Base-by-base conservation (phyloP, 352 stramenopile genomes). In the Pythium folliculosum region DNA sequence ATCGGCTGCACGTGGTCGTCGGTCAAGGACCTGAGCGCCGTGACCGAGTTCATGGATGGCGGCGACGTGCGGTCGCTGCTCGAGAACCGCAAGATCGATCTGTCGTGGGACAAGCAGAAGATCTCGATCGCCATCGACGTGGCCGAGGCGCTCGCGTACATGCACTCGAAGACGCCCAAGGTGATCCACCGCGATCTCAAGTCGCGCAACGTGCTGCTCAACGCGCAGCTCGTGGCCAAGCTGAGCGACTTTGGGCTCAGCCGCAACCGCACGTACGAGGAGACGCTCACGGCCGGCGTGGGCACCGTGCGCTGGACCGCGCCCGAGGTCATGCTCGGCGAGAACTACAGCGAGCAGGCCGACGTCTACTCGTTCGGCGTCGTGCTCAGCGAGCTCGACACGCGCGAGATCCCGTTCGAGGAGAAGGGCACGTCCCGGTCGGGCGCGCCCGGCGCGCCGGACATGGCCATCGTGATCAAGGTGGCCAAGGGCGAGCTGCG, bases 291-390 rank as follows among this genome's bases (percentile, higher is more conserved):
- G 3, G 84, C 86, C 9, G 85, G 86, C 40, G 86, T 96, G 22
- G 88, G 87, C 27, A 96, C 87, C 3, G 82, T 94, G 56, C 86
- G 86, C 63, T 96, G 88, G 88, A 95, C 84, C 14, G 88, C 88
- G 21, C 88, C 88, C 16, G 88, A 96, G 60, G 86, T 96, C 22
- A 94, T 96, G 84, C 80, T 94, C 13, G 88, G 87, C 19, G 86
- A 94, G 53, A 92, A 94, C 72, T 95, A 95, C 75, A 89, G 78
- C 32, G 88, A 95, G 60, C 80, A 92, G 71, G 85, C 86, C 30
- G 88, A 96, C 59, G 84, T 96, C 52, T 96, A 94, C 81, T 95
- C 88, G 72, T 96, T 91, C 57, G 88, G 88, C 67, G 85, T 96
- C 56, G 88, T 96, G 65, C 78, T 96, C 25, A 92, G 80, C 47